phyloP scores from a whole-genome alignment of 768 basidiomycete species.

The Hygrocybe coccinea region DNA sequence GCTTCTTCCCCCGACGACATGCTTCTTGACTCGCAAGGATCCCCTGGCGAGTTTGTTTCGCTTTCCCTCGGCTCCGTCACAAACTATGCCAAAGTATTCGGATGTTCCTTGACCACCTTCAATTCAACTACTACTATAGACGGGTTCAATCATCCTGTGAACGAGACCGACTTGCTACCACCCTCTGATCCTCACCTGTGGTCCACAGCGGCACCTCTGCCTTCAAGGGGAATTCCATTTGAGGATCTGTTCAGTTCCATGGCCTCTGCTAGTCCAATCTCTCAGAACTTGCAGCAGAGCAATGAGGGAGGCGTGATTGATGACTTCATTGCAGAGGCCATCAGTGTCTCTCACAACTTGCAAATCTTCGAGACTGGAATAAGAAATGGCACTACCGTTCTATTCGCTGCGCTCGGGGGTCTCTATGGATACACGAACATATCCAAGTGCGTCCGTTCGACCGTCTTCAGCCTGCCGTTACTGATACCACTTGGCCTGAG shows the following conservation, averaged over 20 bases:
- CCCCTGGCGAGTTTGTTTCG: not conserved
- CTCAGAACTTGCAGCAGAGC: not conserved
- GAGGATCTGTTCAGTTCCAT: not conserved
- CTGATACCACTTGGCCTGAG: no score
- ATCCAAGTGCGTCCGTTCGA: not conserved
- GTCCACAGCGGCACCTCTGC: not conserved
- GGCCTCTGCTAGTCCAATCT: not conserved
- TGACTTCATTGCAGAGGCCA: not conserved
- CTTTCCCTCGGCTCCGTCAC: not conserved
- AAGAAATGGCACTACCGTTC: not conserved
- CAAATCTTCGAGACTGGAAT: not conserved
- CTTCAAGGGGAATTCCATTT: not conserved
- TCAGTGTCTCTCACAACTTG: not conserved
- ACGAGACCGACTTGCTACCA: not conserved
- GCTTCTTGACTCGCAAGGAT: not conserved
- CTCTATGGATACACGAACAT: not conserved
- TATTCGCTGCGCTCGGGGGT: not conserved
- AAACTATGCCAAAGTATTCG: not conserved
- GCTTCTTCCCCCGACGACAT: not conserved
- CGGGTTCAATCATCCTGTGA: not conserved
- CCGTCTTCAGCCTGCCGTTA: not conserved
- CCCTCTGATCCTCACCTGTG: not conserved
- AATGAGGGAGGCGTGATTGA: not conserved
- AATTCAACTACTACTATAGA: not conserved
- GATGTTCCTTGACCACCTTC: not conserved